Percentiles rank a stretch among this genome's conserved stretches.
These are phyloP conservation scores for Pseudotsuga menziesii DNA, from an alignment of 75 land plant species.

Conservation along the genomic window DNA sequence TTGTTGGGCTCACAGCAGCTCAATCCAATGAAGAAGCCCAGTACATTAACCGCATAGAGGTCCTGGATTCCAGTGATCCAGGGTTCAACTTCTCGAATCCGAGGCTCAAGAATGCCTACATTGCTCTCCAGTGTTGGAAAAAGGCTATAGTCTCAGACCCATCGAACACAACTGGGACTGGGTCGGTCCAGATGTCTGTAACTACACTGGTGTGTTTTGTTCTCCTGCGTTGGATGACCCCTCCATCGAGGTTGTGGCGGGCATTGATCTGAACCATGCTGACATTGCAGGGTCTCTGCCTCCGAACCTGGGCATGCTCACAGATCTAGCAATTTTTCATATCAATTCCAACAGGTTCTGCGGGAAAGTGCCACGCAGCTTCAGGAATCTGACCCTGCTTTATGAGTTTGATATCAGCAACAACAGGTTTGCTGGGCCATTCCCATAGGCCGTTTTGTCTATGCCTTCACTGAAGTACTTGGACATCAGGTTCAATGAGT, in stretches of 20 bases:
- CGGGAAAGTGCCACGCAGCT: constrained; percentile 31
- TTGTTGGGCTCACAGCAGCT: background rate
- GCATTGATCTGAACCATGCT: constrained; percentile 54
- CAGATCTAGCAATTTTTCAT: constrained; percentile 57
- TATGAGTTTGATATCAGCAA: constrained; percentile 54
- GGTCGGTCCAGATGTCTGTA: constrained; percentile 53
- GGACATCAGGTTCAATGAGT: constrained; percentile 49
- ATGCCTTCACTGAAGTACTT: constrained; percentile 34
- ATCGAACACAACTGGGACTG: constrained; percentile 40
- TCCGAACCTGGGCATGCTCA: constrained; percentile 54
- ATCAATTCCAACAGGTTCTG: constrained; percentile 58
- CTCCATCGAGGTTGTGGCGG: constrained; percentile 39
- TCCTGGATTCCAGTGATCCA: constrained; percentile 29
- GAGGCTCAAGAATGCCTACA: constrained; percentile 49
- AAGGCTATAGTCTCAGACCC: constrained; percentile 50
- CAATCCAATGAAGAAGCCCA: constrained; percentile 17
- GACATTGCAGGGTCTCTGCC: constrained; percentile 62
- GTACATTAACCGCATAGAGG: constrained; percentile 27
- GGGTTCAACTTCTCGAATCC: constrained; percentile 40
- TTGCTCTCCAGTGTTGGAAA: constrained; percentile 82
- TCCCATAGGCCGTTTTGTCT: constrained; percentile 35
- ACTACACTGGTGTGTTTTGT: constrained; percentile 50
- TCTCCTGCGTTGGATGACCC: constrained; percentile 37
- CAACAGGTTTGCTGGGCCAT: constrained; percentile 41
- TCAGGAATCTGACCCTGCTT: constrained; percentile 21